Evolutionary conservation across 805 yeast species (phyloP), one percentile per base, ranked within the genome.

Genomic region (Hanseniaspora vineae): DNA sequence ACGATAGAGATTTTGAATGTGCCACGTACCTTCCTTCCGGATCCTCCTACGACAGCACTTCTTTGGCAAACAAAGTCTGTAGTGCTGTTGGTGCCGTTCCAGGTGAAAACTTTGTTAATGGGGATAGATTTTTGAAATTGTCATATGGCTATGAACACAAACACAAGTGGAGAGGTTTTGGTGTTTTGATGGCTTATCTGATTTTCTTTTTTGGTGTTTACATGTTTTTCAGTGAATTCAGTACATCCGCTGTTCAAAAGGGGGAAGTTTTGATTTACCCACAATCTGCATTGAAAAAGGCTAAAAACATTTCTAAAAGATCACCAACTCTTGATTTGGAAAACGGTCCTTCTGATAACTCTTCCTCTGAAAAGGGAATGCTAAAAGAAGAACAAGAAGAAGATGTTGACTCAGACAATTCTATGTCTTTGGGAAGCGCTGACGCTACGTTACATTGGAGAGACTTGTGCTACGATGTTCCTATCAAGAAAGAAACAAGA

Each of bases 381-480:
- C 14, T 46, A 2, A 33, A 42, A 35, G 44, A 42, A 15, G 48
- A 46, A n/a, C 13, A 49, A n/a, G 51, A 49, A 14, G 56, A 48
- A 23, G 51, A 46, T 31, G 52, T 44, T 18, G 45, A 14, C 42
- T 50, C 17, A 14, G 19, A 37, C 19, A 37, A 18, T 15, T 37
- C 40, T 37, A 35, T 63, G 17, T 57, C 64, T 42, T 55, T 65
- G 35, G 58, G 58, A 32, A 56, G 54, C 48, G 60, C 61, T 46
- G 65, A 64, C 18, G 78, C 77, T 46, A 76, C 80, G 39, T 82
- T 82, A 73, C 85, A 80, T 58, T 84, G 94, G 94, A 76, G 77
- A 63, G 75, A 84, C 58, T 78, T 84, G 42, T 75, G 81, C 57
- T 84, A 82, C 59, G 82, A 79, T 52, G 78, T 84, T 49, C 72